A percentile compares a stretch with the other conserved stretches of the same genome.
Conservation (phyloP, 495 filamentous ascomycete genomes). For the Aspergillus conjunctus region DNA sequence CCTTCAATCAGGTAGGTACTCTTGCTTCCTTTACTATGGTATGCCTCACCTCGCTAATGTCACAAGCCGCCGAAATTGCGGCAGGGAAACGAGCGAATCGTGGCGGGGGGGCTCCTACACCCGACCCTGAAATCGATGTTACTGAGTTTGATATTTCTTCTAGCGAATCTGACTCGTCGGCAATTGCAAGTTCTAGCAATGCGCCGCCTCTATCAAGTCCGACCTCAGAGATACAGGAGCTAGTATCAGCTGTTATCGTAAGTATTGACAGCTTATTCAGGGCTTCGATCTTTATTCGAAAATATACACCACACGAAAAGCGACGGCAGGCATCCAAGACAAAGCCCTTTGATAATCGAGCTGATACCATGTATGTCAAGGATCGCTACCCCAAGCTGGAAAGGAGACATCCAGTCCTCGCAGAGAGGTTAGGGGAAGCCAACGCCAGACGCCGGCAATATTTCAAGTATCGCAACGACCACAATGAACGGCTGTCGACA, state of each 20-base stretch:
- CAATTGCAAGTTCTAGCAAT: neutral
- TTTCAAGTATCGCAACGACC: slow-evolving; percentile 6
- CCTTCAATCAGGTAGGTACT: too few relatives aligned
- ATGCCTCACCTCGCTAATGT: neutral
- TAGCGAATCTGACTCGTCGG: slow-evolving; percentile 1
- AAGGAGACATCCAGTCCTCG: neutral
- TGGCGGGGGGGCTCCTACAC: too few relatives aligned
- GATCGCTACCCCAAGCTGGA: neutral
- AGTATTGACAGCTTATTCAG: slow-evolving; percentile 4
- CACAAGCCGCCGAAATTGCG: slow-evolving; percentile 2
- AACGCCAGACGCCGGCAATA: slow-evolving; percentile 7
- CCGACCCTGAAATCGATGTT: neutral
- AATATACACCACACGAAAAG: neutral
- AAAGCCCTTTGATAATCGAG: slow-evolving; percentile 7
- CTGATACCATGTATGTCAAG: slow-evolving; percentile 5
- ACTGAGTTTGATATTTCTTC: slow-evolving; percentile 2
- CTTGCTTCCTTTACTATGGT: too few relatives aligned
- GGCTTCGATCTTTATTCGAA: slow-evolving; percentile 5
- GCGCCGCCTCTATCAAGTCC: neutral
- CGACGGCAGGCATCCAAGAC: neutral
- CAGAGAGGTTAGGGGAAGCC: slow-evolving; percentile 1
- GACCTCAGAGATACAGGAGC: slow-evolving; percentile 5
- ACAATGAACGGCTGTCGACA: neutral
- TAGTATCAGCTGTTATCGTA: neutral
- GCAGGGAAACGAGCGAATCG: slow-evolving; percentile 2